Base-by-base conservation (phyloP, 2,329 filamentous ascomycete species). In the Pseudogymnoascus sp. region DNA sequence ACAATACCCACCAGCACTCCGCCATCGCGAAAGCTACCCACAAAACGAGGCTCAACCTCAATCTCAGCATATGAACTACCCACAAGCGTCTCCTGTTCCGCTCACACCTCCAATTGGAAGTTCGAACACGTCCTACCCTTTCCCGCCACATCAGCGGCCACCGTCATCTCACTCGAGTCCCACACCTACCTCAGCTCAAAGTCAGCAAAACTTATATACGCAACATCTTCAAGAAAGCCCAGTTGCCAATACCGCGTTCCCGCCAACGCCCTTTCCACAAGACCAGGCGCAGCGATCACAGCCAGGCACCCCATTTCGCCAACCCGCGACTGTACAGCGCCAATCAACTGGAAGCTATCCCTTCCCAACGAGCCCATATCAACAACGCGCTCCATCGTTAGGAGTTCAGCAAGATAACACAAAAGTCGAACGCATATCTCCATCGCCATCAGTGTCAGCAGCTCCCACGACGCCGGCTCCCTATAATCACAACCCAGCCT, bases 111-210 rank as follows among this genome's bases (percentile, higher is more conserved):
- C 74, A 67, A 66, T 73, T 70, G 66, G 72, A 62, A 65, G 74
- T 67, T 66, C 71, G 64, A 66, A 71, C 62, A 64, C 70, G 65
- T 40, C 72, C 28, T 68, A 72, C 68, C 68, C 72, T 63, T 72
- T 71, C 64, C 69, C 77, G 49, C 71, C 75, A 56, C 77, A 78
- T 63, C 76, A 77, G 66, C 73, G 83, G 68, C 84, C 84, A 43
- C 82, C 82, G 63, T 87, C 84, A 21, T 76, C 80, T 5, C 82
- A 86, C 63, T 86, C 84, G 11, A 81, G 79, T 25, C 76, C 83
- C 9, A 87, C 85, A 37, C 84, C 84, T n/a, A 85, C 83, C 5
- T 86, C 84, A 40, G 81, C 84, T 14, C 84, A 86, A 56, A 82
- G 81, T 69, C 84, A 86, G 72, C 81, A 81, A 53, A 78, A 79